Conservation (phyloP, 768 basidiomycete species). For the Russula foetens region DNA sequence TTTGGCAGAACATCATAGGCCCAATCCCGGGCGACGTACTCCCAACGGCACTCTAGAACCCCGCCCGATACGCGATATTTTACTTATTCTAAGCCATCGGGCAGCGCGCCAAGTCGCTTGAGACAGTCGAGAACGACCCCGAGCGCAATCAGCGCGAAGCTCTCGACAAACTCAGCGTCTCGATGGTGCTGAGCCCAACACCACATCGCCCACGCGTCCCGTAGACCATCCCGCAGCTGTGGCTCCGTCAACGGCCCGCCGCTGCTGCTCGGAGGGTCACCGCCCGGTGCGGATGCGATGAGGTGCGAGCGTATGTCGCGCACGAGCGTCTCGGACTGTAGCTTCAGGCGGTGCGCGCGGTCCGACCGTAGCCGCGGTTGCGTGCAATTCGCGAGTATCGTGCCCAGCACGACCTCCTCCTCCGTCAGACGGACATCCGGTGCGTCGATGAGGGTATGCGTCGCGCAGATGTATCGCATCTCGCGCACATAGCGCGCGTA, state of each 20-base stretch:
- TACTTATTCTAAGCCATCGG: neutral
- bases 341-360: conserved; percentile 53
- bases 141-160: conserved; percentile 63
- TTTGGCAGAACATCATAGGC: too few relatives aligned
- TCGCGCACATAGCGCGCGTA: conserved; percentile 55
- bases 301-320: conserved; percentile 39
- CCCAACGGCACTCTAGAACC: too few relatives aligned
- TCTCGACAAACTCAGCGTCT: conserved; percentile 31
- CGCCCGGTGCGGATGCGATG: neutral
- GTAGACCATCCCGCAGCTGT: conserved; percentile 34
- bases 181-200: conserved; percentile 38
- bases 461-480: conserved; percentile 57
- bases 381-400: conserved; percentile 62
- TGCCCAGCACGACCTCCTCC: conserved; percentile 70
- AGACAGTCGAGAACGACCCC: conserved; percentile 21
- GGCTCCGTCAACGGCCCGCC: too few relatives aligned
- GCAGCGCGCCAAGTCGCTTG: neutral
- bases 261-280: neutral
- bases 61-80: too few relatives aligned
- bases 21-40: too few relatives aligned
- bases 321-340: conserved; percentile 49
- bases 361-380: conserved; percentile 53
- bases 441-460: conserved; percentile 53
- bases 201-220: conserved; percentile 61
- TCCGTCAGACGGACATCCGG: conserved; percentile 52